Conservation (phyloP, 192 early-diverging fungal species). For the Oehlia diaphana region DNA sequence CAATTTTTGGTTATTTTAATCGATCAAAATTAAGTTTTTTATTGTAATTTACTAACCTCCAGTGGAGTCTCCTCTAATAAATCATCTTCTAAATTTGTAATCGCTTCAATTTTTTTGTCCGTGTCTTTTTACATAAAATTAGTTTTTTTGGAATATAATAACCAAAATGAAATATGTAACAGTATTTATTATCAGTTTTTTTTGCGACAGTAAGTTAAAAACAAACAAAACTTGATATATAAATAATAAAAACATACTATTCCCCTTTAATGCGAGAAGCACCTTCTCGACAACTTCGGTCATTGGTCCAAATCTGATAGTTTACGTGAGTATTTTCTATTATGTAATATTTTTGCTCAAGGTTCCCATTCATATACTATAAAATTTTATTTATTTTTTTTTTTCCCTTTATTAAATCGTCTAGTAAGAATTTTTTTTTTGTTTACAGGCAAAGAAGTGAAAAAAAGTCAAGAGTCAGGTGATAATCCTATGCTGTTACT, state of each 20-base stretch:
- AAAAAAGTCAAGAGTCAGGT: too few relatives aligned
- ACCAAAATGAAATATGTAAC: not conserved
- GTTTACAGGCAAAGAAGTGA: too few relatives aligned
- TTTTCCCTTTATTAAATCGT: too few relatives aligned
- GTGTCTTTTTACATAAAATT: slow-evolving; percentile 11
- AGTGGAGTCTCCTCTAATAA: slow-evolving; percentile 3
- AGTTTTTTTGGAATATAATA: not conserved
- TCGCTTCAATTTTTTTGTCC: slow-evolving; percentile 24
- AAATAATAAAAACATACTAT: slow-evolving; percentile 12
- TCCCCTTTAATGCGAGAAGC: slow-evolving; percentile 17
- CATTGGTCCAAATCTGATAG: slow-evolving; percentile 2
- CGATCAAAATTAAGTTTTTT: not conserved
- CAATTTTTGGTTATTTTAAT: not conserved
- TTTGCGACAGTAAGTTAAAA: not conserved
- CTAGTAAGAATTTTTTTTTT: too few relatives aligned
- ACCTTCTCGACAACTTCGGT: slow-evolving; percentile 16
- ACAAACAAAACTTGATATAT: not conserved
- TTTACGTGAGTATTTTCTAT: not conserved
- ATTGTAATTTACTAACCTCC: slow-evolving; percentile 3
- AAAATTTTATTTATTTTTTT: not conserved
- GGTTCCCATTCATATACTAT: not conserved
- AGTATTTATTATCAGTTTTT: not conserved
- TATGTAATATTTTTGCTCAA: not conserved
- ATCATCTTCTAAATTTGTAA: slow-evolving; percentile 16
- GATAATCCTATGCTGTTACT: too few relatives aligned